Base-by-base conservation (phyloP, 2,329 filamentous ascomycete genomes). In the Cercospora sp. region DNA sequence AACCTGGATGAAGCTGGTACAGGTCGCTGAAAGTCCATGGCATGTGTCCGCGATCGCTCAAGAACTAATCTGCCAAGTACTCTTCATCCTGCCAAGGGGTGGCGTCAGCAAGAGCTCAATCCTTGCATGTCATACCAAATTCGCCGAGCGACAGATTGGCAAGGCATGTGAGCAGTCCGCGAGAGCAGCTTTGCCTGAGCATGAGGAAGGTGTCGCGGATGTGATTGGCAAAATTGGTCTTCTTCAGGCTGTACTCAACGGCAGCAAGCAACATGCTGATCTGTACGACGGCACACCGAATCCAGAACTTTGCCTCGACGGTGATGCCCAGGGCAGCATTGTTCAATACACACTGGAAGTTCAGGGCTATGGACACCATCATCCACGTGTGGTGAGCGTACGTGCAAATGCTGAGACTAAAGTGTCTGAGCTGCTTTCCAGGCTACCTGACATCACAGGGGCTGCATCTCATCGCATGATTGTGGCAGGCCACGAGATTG, bases 401-500 rank as follows among this genome's bases (percentile, higher is more conserved):
- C 69, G 65, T 36, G 71, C 71, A 23, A 64, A 18, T 20, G 18
- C 48, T 16, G 53, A 68, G 3, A 72, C 65, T 2, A 73, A 60
- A 12, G 62, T 76, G 12, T 64, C 67, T 9, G 71, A 76, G 28
- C 71, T 78, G 8, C 66, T 60, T 9, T 64, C 62, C 12, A 68
- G 65, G 7, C 65, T 78, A 18, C 72, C 70, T 8, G 61, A 64
- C 4, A 58, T 71, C 20, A 76, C 75, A n/a, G 73, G 72, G 8
- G 67, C 75, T 12, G 40, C 55, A 5, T 65, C 72, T 10, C 69
- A 74, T 65, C 68, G 73, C 10, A 60, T 75, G 18, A 74, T 77
- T 33, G 55, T 73, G 12, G 67, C 69, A 33, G 75, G 75, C 48
- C 71, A 72, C 36, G 63, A 61, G 10, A 36, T 74, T n/a, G 72